phyloP scores from a whole-genome alignment of 495 filamentous ascomycete genomes.

The Delitschia confertaspora region DNA sequence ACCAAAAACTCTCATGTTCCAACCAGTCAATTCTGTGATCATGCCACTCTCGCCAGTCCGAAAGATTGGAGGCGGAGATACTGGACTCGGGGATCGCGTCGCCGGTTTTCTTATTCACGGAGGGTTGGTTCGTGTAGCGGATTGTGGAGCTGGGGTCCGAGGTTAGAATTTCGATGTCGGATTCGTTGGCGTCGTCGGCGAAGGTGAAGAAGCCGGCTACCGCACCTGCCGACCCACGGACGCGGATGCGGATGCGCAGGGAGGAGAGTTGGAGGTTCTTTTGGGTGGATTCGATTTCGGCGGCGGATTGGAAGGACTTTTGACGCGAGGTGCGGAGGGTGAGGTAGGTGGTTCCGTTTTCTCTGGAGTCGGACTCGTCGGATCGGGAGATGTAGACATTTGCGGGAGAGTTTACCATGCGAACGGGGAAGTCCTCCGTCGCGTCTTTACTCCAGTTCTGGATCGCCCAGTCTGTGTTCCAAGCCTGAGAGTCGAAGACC shows the following conservation, averaged over 20 bases:
- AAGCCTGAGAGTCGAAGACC: slow-evolving; percentile 34
- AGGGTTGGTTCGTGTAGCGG: slow-evolving; percentile 64
- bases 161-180: slow-evolving; percentile 30
- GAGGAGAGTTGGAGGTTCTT: slow-evolving; percentile 51
- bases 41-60: slow-evolving; percentile 59
- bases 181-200: slow-evolving; percentile 31
- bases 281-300: slow-evolving; percentile 53
- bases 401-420: slow-evolving; percentile 53
- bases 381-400: slow-evolving; percentile 53
- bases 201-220: slow-evolving; percentile 37
- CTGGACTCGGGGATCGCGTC: slow-evolving; percentile 37
- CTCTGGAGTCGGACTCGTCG: slow-evolving; percentile 21
- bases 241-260: slow-evolving; percentile 49
- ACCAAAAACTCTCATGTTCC: slow-evolving; percentile 54
- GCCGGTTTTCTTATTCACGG: slow-evolving; percentile 36
- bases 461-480: slow-evolving; percentile 47
- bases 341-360: slow-evolving; percentile 43
- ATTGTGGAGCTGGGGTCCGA: slow-evolving; percentile 15
- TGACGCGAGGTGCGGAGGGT: slow-evolving; percentile 54
- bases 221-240: slow-evolving; percentile 30
- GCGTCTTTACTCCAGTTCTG: slow-evolving; percentile 50
- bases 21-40: slow-evolving; percentile 67
- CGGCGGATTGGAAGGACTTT: slow-evolving; percentile 48
- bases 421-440: slow-evolving; percentile 38
- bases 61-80: slow-evolving; percentile 38